phyloP scores from a whole-genome alignment of 2,329 filamentous ascomycete genomes.

The Xylaria sp. region DNA sequence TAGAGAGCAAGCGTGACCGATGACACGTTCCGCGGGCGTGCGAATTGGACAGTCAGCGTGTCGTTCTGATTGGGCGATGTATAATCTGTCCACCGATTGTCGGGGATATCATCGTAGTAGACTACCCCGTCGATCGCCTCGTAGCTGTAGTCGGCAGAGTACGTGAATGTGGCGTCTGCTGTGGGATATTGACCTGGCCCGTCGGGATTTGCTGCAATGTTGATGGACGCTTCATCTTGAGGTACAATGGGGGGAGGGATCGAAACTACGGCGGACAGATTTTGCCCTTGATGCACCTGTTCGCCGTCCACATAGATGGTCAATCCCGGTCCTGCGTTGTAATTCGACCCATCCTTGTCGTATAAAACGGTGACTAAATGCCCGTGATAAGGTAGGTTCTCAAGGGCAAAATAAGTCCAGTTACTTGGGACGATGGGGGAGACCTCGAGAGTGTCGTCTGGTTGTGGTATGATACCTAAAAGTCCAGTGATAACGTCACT shows the following conservation, averaged over 20 bases:
- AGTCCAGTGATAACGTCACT: constrained; percentile 57
- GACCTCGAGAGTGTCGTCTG: constrained; percentile 53
- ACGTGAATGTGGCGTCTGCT: constrained; percentile 52
- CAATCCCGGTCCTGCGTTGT: constrained; percentile 51
- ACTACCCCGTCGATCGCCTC: constrained; percentile 57
- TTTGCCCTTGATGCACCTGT: constrained; percentile 45
- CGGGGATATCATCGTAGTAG: constrained; percentile 53
- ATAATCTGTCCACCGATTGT: constrained; percentile 56
- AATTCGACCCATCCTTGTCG: constrained; percentile 54
- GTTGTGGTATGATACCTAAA: constrained; percentile 54
- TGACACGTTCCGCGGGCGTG: constrained; percentile 49
- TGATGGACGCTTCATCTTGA: constrained; percentile 46
- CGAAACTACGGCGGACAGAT: constrained; percentile 33
- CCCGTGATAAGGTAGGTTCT: constrained; percentile 58
- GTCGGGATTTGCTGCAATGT: constrained; percentile 56
- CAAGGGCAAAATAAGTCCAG: constrained; percentile 56
- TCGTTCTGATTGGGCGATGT: constrained; percentile 50
- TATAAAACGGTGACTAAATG: constrained; percentile 55
- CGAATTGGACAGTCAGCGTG: constrained; percentile 51
- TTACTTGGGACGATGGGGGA: constrained; percentile 54
- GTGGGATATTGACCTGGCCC: constrained; percentile 51
- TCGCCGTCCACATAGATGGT: constrained; percentile 53
- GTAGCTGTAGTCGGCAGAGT: constrained; percentile 49
- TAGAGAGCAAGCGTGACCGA: constrained; percentile 51
- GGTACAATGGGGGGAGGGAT: constrained; percentile 38